These are phyloP conservation scores for Candida xiaguanensis DNA, from an alignment of 805 yeast species.

Conservation along the genomic window DNA sequence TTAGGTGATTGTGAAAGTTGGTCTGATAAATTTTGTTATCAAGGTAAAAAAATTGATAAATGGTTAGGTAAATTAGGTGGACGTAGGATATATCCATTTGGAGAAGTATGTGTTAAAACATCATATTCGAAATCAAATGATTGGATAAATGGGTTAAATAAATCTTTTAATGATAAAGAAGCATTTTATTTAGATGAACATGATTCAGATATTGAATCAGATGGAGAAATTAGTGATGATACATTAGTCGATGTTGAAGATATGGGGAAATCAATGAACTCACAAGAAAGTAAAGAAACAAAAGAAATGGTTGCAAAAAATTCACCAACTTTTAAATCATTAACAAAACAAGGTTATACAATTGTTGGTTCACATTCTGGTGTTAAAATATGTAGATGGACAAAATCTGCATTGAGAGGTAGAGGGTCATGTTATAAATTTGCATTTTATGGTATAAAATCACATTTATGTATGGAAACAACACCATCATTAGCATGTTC, in stretches of 20 bases:
- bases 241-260: conserved; percentile 82
- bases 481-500: conserved; percentile 93
- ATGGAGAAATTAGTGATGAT: conserved; percentile 31
- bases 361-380: conserved; percentile 94
- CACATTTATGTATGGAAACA: conserved; percentile 93
- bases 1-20: conserved; percentile 86
- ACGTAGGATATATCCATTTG: conserved; percentile 77
- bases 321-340: conserved; percentile 82
- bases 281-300: conserved; percentile 15
- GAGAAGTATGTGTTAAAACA: conserved; percentile 72
- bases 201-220: conserved; percentile 52
- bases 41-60: conserved; percentile 70
- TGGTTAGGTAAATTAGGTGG: conserved; percentile 83
- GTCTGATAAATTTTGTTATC: conserved; percentile 78
- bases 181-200: conserved; percentile 61
- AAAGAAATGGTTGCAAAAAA: conserved; percentile 88
- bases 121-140: conserved; percentile 49
- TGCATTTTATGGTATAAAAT: conserved; percentile 86
- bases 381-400: conserved; percentile 94
- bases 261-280: conserved; percentile 42
- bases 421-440: conserved; percentile 92
- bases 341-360: conserved; percentile 91
- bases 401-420: conserved; percentile 89
- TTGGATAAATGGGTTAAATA: conserved; percentile 63
- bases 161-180: conserved; percentile 65